Percentiles rank a stretch among this genome's conserved stretches.
Conservation (phyloP, 1,284 basidiomycete species). For the Puccinia coronata region DNA sequence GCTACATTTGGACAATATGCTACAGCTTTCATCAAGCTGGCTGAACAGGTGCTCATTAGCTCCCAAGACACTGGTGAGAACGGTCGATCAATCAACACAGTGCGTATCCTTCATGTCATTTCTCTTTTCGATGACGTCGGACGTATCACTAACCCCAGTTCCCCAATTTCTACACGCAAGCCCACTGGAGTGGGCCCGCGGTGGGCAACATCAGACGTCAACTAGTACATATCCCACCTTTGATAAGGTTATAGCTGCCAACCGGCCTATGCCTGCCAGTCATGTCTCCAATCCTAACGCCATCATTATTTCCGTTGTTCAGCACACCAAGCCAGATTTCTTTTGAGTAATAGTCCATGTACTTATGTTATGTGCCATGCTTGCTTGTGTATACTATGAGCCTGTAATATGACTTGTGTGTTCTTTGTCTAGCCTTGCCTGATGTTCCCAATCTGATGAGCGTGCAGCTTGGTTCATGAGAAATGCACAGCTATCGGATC, state of each 20-base stretch:
- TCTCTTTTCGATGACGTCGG: not conserved
- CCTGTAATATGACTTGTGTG: too few relatives aligned
- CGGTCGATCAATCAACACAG: not conserved
- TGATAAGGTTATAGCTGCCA: not conserved
- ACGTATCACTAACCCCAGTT: not conserved
- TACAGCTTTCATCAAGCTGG: not conserved
- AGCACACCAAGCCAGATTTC: constrained; percentile 12
- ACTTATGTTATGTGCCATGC: too few relatives aligned
- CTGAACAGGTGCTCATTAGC: not conserved
- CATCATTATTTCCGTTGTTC: not conserved
- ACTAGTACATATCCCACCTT: not conserved
- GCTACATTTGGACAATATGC: not conserved
- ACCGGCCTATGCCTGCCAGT: too few relatives aligned
- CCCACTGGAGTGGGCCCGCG: not conserved
- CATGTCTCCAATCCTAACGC: not conserved
- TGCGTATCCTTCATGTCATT: not conserved
- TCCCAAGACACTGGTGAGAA: not conserved
- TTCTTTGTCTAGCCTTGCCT: too few relatives aligned
- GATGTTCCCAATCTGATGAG: too few relatives aligned
- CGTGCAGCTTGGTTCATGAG: too few relatives aligned
- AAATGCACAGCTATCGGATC: too few relatives aligned
- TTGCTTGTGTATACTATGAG: too few relatives aligned
- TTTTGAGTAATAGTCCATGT: too few relatives aligned
- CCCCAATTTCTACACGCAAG: not conserved
- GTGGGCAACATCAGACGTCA: not conserved